These are phyloP conservation scores for Xylaria bambusicola DNA, from an alignment of 495 filamentous ascomycete species.

Conservation along the genomic window DNA sequence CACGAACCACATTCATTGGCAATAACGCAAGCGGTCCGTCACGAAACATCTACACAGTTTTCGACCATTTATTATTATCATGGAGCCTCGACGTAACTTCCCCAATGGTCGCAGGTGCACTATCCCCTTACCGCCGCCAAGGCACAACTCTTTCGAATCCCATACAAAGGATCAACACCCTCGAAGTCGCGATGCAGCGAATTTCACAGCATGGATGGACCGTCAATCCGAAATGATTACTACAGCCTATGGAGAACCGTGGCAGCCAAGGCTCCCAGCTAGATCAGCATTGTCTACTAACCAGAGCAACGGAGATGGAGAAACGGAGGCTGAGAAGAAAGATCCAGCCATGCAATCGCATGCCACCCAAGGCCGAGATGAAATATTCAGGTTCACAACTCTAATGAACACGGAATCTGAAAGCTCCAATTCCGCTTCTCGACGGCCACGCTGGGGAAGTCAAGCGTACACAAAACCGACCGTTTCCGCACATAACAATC, in stretches of 20 bases:
- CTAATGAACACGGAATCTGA: background rate
- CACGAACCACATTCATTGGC: too few species aligned
- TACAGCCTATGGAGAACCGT: background rate
- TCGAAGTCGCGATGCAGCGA: background rate
- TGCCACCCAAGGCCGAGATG: background rate
- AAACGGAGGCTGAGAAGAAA: background rate
- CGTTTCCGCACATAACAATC: too few species aligned
- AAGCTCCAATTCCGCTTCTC: background rate
- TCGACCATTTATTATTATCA: too few species aligned
- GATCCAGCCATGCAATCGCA: background rate
- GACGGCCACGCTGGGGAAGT: background rate
- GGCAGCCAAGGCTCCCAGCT: background rate
- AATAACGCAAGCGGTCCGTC: background rate
- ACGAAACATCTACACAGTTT: too few species aligned
- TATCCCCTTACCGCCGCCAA: background rate
- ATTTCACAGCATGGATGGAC: background rate
- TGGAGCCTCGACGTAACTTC: background rate
- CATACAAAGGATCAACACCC: background rate
- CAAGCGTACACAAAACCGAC: background rate
- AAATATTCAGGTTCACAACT: background rate
- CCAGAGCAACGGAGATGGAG: background rate
- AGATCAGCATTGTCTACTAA: background rate
- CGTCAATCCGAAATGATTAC: background rate
- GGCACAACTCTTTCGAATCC: background rate
- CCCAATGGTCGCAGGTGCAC: background rate